Evolutionary conservation across 1,139 yeast genomes (phyloP).

Genomic region (Pneumocystis sp.): DNA sequence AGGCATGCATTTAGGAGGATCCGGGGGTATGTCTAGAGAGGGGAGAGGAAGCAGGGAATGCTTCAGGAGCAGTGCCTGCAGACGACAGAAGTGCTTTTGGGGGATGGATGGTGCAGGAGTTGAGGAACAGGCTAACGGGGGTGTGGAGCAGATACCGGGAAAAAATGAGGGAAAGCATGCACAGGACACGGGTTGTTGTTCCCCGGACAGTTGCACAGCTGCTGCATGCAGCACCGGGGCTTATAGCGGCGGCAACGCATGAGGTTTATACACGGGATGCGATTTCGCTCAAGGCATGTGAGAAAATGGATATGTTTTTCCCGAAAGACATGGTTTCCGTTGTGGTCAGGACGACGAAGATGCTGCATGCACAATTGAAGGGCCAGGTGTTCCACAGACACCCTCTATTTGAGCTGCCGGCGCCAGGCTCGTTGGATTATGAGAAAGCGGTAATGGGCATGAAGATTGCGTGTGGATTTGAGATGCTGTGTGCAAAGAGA

Average conservation of each 20-base stretch:
- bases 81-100: too few species aligned
- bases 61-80: too few species aligned
- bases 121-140: not conserved
- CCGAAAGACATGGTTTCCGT: constrained; percentile 18
- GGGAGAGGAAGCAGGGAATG: too few species aligned
- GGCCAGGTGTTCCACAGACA: constrained; percentile 14
- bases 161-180: constrained; percentile 13
- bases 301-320: constrained; percentile 10
- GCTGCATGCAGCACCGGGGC: constrained; percentile 10
- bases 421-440: constrained; percentile 7
- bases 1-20: constrained; percentile 12
- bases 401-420: constrained; percentile 6
- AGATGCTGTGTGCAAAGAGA: constrained; percentile 13
- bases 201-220: constrained; percentile 15
- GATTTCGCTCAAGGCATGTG: constrained; percentile 6
- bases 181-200: constrained; percentile 12
- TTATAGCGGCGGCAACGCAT: constrained; percentile 15
- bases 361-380: constrained; percentile 18
- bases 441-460: constrained; percentile 17
- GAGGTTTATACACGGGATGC: constrained; percentile 16
- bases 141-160: constrained; percentile 11
- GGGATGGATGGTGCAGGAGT: not conserved
- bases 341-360: constrained; percentile 17
- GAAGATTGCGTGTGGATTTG: constrained; percentile 20
- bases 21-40: not conserved